These are phyloP conservation scores for Penicillium manginii DNA, from an alignment of 495 filamentous ascomycete species.

Conservation along the genomic window DNA sequence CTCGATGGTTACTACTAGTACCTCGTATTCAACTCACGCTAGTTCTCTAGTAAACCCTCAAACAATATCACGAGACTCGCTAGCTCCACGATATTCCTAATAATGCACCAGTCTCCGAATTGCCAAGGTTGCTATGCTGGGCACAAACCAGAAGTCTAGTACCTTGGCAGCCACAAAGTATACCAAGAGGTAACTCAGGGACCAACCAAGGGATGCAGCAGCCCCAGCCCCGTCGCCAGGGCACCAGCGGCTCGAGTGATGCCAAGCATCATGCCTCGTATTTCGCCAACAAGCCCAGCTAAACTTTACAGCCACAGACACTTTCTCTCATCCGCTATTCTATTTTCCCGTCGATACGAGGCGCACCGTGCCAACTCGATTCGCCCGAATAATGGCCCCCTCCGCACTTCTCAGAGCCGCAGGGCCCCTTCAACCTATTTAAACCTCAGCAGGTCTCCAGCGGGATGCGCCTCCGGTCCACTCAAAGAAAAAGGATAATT, in stretches of 20 bases:
- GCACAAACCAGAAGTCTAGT: background rate
- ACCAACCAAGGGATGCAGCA: background rate
- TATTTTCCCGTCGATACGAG: constrained; percentile 8
- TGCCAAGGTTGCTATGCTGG: background rate
- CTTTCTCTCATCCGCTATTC: background rate
- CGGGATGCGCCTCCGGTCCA: background rate
- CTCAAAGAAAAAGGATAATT: background rate
- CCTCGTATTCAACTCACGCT: background rate
- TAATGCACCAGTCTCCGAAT: background rate
- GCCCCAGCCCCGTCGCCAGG: background rate
- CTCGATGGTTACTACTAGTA: background rate
- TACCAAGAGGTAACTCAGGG: background rate
- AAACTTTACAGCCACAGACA: background rate
- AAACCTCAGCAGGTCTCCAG: background rate
- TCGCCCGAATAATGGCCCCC: background rate
- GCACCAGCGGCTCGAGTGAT: constrained; percentile 19
- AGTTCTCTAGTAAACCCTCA: background rate
- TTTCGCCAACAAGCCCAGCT: constrained; percentile 12
- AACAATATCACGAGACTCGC: background rate
- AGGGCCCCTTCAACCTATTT: constrained; percentile 5
- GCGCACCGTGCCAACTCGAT: background rate
- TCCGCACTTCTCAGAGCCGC: constrained; percentile 4
- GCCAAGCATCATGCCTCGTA: constrained; percentile 27
- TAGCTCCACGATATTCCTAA: background rate
- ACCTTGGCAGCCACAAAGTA: background rate